These are phyloP conservation scores for Croton laevigatus DNA, from an alignment of 441 rosid genomes.

Conservation along the genomic window DNA sequence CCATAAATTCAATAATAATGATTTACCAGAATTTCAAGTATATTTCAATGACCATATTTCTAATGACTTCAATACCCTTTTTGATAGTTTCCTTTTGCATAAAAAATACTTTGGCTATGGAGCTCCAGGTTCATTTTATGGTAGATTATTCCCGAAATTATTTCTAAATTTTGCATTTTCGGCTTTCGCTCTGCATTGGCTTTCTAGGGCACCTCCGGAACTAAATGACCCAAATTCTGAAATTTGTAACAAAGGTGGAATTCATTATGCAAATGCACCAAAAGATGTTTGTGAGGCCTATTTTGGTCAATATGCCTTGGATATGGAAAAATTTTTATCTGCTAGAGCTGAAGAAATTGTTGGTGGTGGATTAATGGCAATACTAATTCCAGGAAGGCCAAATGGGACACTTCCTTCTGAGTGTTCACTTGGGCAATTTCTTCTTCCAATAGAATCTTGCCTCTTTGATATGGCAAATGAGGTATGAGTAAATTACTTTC, in stretches of 20 bases:
- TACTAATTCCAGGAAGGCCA: not conserved
- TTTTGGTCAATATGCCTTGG: slow-evolving; percentile 4
- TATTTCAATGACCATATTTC: slow-evolving; percentile 30
- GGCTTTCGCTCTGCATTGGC: slow-evolving; percentile 11
- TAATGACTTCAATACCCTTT: slow-evolving; percentile 39
- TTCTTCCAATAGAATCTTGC: not conserved
- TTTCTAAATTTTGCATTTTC: slow-evolving; percentile 1
- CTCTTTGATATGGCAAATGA: not conserved
- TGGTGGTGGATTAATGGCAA: not conserved
- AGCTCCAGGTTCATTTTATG: slow-evolving; percentile 32
- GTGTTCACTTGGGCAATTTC: not conserved
- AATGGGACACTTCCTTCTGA: not conserved
- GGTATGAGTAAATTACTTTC: not conserved
- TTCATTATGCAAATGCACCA: not conserved
- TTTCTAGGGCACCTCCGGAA: slow-evolving; percentile 12
- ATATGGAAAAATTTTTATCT: not conserved
- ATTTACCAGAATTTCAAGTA: slow-evolving; percentile 21
- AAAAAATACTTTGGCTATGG: slow-evolving; percentile 20
- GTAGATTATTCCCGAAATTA: not conserved
- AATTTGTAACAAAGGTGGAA: not conserved
- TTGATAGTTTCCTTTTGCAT: slow-evolving; percentile 18
- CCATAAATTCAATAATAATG: not conserved
- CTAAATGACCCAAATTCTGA: not conserved
- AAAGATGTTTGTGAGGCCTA: slow-evolving; percentile 9
- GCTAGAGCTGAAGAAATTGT: not conserved